A percentile compares a stretch with the other conserved stretches of the same genome.
phyloP scores from a whole-genome alignment of 345 rosid species.

The Nephelium lappaceum region DNA sequence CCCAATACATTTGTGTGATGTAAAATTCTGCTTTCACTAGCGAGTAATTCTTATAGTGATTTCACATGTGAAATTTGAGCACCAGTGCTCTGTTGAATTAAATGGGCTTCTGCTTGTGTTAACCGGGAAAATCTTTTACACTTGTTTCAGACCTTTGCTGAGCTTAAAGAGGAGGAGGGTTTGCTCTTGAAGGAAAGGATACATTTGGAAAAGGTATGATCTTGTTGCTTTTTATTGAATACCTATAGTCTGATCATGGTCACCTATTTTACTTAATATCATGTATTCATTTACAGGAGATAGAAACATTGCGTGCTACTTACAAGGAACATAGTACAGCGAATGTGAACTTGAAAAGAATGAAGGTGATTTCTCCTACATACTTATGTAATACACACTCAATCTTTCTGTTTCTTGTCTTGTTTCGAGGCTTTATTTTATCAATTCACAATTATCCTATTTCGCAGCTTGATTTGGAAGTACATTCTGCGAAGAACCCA shows the following conservation, averaged over 20 bases:
- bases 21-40: not conserved
- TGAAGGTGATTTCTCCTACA: slow-evolving; percentile 51
- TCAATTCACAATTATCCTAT: not conserved
- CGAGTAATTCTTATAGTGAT: not conserved
- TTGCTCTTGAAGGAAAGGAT: slow-evolving; percentile 59
- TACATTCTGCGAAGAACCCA: slow-evolving; percentile 24
- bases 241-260: not conserved
- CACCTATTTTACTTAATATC: not conserved
- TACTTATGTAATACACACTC: too few species aligned
- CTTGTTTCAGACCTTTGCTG: slow-evolving; percentile 66
- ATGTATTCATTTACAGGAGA: slow-evolving; percentile 47
- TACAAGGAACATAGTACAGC: slow-evolving; percentile 44
- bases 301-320: slow-evolving; percentile 54
- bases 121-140: not conserved
- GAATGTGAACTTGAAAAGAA: slow-evolving; percentile 72
- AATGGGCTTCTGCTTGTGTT: not conserved
- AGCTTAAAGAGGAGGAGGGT: slow-evolving; percentile 69
- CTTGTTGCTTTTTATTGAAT: not conserved
- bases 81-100: not conserved
- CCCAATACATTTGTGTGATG: not conserved
- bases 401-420: not conserved
- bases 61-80: not conserved
- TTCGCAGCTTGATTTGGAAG: slow-evolving; percentile 58
- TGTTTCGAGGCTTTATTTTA: not conserved
- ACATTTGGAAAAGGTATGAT: slow-evolving; percentile 53